Base-by-base conservation (phyloP, 75 land plant genomes). In the Gnetum montanum region DNA sequence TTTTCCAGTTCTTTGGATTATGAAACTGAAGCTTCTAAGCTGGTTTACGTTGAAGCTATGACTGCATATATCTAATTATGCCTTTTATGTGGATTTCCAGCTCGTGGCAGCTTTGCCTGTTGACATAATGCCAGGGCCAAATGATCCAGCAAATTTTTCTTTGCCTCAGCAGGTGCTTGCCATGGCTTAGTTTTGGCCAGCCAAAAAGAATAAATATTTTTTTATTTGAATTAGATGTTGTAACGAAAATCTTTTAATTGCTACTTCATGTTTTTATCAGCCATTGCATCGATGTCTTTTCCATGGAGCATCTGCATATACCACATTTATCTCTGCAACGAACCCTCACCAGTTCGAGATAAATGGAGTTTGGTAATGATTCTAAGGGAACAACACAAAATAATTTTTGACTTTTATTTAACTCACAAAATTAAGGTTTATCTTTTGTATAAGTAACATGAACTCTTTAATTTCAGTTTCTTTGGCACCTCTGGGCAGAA, bases 401-500 rank as follows among this genome's bases (percentile, higher is more conserved):
- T 15, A 24, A 20, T 44, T 36, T 8, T 18, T 16, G 26, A 27
- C 4, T 12, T 13, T 19, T 38, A 34, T 57, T 11, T 48, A n/a
- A n/a, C n/a, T n/a, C n/a, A n/a, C n/a, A n/a, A 31, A 36, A 54
- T 19, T 36, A 4, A 41, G 1, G 51, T 45, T 34, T 53, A 58
- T 20, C 19, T 15, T 29, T 0, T 3, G 41, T n/a, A 15, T 58
- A 28, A 27, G 10, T 22, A 43, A 15, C 36, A 23, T 59, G 37
- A 24, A 4, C 6, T 13, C n/a, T 3, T 15, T 35, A 13, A 6
- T 34, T 57, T 28, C 64, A 95, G 99, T 59, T 86, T 90, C 61
- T 77, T 90, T 52, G 99, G 97, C 24, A 95, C 99, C 49, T 86
- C 99, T 28, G 99, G 99, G 57, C 99, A 95, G 66, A 95, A 90